A percentile compares a stretch with the other conserved stretches of the same genome.
Evolutionary conservation across 2,329 filamentous ascomycete species (phyloP).

Genomic region (Neonectria faginata): DNA sequence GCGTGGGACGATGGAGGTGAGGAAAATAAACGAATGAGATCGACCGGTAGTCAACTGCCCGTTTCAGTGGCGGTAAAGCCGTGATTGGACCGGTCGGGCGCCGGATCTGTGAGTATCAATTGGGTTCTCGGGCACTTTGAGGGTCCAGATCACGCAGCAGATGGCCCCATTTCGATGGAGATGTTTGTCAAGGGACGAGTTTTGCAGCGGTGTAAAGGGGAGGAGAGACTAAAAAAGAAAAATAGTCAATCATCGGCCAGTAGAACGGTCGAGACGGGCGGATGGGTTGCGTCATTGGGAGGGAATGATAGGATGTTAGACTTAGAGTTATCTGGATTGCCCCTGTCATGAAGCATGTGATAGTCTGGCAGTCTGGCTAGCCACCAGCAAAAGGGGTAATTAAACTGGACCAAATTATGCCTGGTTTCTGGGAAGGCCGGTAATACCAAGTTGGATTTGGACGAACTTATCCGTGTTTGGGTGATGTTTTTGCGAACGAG

Average conservation of each 20-base stretch:
- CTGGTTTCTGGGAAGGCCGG: neutral
- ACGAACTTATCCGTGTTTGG: neutral
- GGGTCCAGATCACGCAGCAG: slow-evolving; percentile 22
- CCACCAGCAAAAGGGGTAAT: slow-evolving; percentile 22
- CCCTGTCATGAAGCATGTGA: slow-evolving; percentile 31
- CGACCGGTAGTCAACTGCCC: slow-evolving; percentile 29
- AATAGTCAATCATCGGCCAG: neutral
- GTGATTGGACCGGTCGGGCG: slow-evolving; percentile 24
- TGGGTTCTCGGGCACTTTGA: slow-evolving; percentile 12
- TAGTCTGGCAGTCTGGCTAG: neutral
- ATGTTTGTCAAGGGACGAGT: slow-evolving; percentile 18
- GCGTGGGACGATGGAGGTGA: slow-evolving; percentile 7
- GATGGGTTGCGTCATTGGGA: slow-evolving; percentile 42
- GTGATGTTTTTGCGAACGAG: too few relatives aligned
- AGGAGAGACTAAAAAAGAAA: slow-evolving; percentile 14
- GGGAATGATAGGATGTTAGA: neutral
- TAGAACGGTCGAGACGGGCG: slow-evolving; percentile 13
- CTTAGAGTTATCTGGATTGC: slow-evolving; percentile 3
- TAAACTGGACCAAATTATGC: neutral
- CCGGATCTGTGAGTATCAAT: slow-evolving; percentile 12
- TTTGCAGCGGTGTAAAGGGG: slow-evolving; percentile 28
- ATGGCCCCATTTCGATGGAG: slow-evolving; percentile 28
- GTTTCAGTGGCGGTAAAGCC: slow-evolving; percentile 35
- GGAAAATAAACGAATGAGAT: slow-evolving; percentile 28
- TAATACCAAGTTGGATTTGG: slow-evolving; percentile 1